Percentiles rank a stretch among this genome's conserved stretches.
phyloP scores from a whole-genome alignment of 768 basidiomycete genomes.

The Podaxis carcinomalis region DNA sequence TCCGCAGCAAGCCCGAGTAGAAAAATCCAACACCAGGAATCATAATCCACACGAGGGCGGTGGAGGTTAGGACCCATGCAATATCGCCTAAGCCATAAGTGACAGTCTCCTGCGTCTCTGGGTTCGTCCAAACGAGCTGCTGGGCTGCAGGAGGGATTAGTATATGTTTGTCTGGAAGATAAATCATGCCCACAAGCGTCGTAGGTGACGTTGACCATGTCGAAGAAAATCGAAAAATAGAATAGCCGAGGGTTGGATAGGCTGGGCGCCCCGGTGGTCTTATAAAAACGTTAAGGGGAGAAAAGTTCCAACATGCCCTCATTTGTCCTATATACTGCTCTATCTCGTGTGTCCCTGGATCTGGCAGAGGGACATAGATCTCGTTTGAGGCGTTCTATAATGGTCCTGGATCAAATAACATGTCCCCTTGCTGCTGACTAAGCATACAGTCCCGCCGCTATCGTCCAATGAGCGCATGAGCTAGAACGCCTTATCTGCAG shows the following conservation, averaged over 20 bases:
- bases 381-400: neutral
- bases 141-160: conserved; percentile 8
- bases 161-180: neutral
- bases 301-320: neutral
- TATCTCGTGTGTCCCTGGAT: neutral
- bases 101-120: neutral
- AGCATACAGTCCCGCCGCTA: conserved; percentile 4
- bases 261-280: neutral
- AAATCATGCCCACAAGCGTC: conserved; percentile 22
- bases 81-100: conserved; percentile 47
- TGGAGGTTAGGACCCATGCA: conserved; percentile 60
- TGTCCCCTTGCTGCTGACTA: neutral
- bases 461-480: conserved; percentile 12
- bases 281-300: neutral
- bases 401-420: neutral
- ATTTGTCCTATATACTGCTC: neutral
- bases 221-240: conserved; percentile 5
- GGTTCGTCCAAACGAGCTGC: conserved; percentile 7
- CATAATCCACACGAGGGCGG: conserved; percentile 84
- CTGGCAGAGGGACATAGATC: neutral
- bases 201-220: conserved; percentile 30
- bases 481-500: neutral
- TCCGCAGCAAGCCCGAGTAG: conserved; percentile 85
- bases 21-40: conserved; percentile 83
- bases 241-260: neutral